These are phyloP conservation scores for Anacardium occidentale DNA, from an alignment of 345 rosid genomes.

Conservation along the genomic window DNA sequence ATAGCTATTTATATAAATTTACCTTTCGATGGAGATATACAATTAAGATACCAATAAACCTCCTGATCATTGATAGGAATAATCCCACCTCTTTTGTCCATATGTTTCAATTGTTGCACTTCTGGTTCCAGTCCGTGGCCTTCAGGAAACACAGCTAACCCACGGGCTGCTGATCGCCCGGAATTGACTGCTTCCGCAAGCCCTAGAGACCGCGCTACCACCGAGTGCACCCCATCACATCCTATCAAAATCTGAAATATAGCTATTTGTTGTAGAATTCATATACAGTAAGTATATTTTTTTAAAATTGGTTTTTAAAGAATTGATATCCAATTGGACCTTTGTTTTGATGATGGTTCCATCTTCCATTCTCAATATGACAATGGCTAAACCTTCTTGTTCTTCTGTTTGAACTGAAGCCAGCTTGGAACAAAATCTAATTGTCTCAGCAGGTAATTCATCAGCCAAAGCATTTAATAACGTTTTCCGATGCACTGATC, in stretches of 20 bases:
- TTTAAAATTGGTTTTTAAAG: too few relatives aligned
- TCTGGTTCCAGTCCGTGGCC: conserved; percentile 32
- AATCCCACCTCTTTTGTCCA: conserved; percentile 31
- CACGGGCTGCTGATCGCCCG: conserved; percentile 33
- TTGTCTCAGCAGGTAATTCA: conserved; percentile 31
- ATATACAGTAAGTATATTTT: too few relatives aligned
- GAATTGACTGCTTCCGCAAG: conserved; percentile 25
- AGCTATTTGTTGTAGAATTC: background rate
- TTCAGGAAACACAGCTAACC: conserved; percentile 31
- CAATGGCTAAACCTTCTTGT: conserved; percentile 12
- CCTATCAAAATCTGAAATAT: conserved; percentile 36
- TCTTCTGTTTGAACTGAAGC: conserved; percentile 21
- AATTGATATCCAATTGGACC: conserved; percentile 13
- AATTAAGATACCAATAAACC: conserved; percentile 19
- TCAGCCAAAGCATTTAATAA: conserved; percentile 32
- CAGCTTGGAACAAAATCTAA: conserved; percentile 35
- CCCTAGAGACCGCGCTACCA: conserved; percentile 36
- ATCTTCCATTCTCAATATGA: conserved; percentile 30
- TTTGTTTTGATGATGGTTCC: conserved; percentile 37
- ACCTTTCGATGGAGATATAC: conserved; percentile 18
- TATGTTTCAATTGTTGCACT: conserved; percentile 26
- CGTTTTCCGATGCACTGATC: conserved; percentile 29
- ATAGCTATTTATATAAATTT: too few relatives aligned
- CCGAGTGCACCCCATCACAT: conserved; percentile 44
- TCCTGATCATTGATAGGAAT: conserved; percentile 35